Conservation (phyloP, 352 stramenopile genomes). For the Pythium inflatum region DNA sequence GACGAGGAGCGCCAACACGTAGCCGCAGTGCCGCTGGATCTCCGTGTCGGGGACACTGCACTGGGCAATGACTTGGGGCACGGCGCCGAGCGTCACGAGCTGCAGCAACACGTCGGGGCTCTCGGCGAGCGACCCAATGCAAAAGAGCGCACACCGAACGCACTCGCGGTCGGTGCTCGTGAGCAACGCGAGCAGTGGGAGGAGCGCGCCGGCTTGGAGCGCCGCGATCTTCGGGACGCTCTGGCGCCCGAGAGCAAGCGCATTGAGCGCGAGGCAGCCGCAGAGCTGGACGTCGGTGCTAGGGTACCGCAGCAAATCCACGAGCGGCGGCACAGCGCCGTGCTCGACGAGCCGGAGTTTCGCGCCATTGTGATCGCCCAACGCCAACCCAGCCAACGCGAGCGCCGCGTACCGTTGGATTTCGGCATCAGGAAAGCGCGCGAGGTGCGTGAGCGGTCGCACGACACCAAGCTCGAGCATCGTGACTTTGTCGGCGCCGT, state of each 20-base stretch:
- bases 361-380: conserved; percentile 93
- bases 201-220: conserved; percentile 90
- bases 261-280: conserved; percentile 92
- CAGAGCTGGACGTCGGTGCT: conserved; percentile 93
- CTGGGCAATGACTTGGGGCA: conserved; percentile 87
- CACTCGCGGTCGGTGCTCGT: conserved; percentile 89
- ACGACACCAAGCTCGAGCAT: conserved; percentile 93
- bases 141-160: conserved; percentile 90
- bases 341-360: conserved; percentile 94
- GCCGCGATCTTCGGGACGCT: conserved; percentile 87
- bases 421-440: conserved; percentile 94
- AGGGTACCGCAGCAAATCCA: conserved; percentile 95
- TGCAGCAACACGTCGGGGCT: conserved; percentile 91
- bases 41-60: conserved; percentile 82
- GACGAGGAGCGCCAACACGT: conserved; percentile 91
- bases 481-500: conserved; percentile 73
- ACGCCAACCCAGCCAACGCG: conserved; percentile 89
- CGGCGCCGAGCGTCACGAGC: conserved; percentile 87
- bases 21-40: conserved; percentile 92
- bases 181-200: conserved; percentile 89
- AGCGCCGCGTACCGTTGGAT: conserved; percentile 95
- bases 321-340: conserved; percentile 89
- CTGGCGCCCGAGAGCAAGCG: conserved; percentile 86
- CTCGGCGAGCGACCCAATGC: conserved; percentile 93
- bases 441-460: conserved; percentile 93